Percentiles rank a stretch among this genome's conserved stretches.
These are phyloP conservation scores for Epichloe sp. DNA, from an alignment of 2,329 filamentous ascomycete genomes.

Conservation along the genomic window DNA sequence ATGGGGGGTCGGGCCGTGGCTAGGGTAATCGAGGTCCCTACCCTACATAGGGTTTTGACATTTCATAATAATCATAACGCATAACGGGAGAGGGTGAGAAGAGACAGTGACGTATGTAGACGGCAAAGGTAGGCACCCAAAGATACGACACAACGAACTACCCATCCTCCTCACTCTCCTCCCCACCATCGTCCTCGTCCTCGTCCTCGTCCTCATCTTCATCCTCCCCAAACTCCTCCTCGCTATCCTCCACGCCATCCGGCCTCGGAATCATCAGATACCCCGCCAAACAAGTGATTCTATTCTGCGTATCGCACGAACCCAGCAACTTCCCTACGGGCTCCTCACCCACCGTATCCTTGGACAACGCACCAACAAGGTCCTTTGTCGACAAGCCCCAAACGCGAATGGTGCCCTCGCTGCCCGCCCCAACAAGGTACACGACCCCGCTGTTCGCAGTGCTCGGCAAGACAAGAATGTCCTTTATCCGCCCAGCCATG, in stretches of 20 bases:
- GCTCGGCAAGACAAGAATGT: conserved; percentile 56
- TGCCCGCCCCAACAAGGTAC: conserved; percentile 62
- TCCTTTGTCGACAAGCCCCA: conserved; percentile 48
- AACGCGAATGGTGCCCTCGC: conserved; percentile 71
- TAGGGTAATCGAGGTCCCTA: background rate
- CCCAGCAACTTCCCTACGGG: conserved; percentile 55
- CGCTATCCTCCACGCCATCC: conserved; percentile 46
- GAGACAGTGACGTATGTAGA: too few relatives aligned
- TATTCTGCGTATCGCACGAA: conserved; percentile 70
- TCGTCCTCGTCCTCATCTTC: conserved; percentile 22
- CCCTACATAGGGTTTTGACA: too few relatives aligned
- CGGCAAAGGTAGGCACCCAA: too few relatives aligned
- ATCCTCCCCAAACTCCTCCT: conserved; percentile 33
- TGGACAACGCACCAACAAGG: conserved; percentile 20
- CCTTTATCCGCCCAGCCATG: conserved; percentile 67
- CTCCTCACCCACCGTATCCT: conserved; percentile 12
- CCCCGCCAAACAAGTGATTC: conserved; percentile 77
- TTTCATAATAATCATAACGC: too few relatives aligned
- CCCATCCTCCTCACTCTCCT: conserved; percentile 4
- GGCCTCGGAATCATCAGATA: conserved; percentile 70
- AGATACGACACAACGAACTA: background rate
- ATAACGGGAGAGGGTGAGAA: too few relatives aligned
- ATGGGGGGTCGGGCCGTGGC: background rate
- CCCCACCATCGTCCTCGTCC: conserved; percentile 7
- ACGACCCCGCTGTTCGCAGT: conserved; percentile 25